These are phyloP conservation scores for Ceriops zippeliana DNA, from an alignment of 345 rosid genomes.

Conservation along the genomic window DNA sequence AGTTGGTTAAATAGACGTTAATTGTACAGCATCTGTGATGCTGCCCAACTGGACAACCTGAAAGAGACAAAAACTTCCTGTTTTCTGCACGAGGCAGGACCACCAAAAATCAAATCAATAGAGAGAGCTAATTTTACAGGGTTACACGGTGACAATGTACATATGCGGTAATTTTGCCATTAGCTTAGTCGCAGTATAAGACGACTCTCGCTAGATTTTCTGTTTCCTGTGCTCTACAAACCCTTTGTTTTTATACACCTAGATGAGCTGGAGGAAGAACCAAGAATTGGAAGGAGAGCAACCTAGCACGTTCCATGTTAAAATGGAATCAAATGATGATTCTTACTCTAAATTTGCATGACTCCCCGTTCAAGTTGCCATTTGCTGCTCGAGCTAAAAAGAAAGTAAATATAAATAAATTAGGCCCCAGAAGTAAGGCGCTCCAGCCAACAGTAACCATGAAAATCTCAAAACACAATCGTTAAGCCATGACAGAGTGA, in stretches of 20 bases:
- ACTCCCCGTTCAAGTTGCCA: neutral
- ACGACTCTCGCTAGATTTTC: no score
- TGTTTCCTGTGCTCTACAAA: no score
- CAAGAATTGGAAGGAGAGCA: no score
- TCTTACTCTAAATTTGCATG: neutral
- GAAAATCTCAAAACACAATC: neutral
- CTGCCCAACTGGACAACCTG: neutral
- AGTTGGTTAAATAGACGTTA: neutral
- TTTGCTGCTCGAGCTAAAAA: neutral
- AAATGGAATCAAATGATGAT: neutral
- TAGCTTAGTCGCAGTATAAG: no score
- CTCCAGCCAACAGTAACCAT: no score
- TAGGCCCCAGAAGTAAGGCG: neutral
- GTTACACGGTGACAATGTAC: no score
- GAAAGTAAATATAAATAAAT: neutral
- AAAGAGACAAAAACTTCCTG: neutral
- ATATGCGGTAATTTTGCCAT: no score
- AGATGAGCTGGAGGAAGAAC: no score
- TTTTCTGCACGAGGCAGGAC: neutral
- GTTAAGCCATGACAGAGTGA: no score
- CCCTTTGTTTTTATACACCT: no score
- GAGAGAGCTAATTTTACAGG: no score
- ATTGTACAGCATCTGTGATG: constrained; percentile 14
- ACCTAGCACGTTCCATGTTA: neutral
- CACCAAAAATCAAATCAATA: no score